Evolutionary conservation across 2,329 filamentous ascomycete species (phyloP), one percentile per base, ranked within the genome.

Genomic region (Colletotrichum gloeosporioides): DNA sequence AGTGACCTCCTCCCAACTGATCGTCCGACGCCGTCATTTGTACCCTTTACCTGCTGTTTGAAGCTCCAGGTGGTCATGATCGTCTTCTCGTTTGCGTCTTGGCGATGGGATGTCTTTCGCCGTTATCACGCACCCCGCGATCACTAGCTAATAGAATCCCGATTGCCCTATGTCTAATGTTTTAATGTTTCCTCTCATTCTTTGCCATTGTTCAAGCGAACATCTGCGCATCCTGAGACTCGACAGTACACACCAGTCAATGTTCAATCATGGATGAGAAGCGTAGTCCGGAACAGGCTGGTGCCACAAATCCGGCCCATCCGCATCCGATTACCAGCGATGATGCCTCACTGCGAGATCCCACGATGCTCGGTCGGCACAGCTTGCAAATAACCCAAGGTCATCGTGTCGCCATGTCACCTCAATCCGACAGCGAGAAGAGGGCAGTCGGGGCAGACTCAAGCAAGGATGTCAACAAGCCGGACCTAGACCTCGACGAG

Each of bases 361-460:
- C 34, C 29, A 31, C 34, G 16, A 53, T 34, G 4, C 31, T 76
- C 15, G 74, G 74, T 8, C 74, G 74, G 10, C 74, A 76, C 59
- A 76, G 74, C 27, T 29, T 76, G 31, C 74, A 76, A 8, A 69
- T 74, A 16, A 66, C 29, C 22, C 70, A 49, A 22, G 16, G 36
- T 12, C 59, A 18, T 8, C 44, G 57, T 10, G 22, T 18, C 16
- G 32, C 22, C 10, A 27, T 63, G 4, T 16, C 6, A 18, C 16
- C 27, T 6, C 61, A 4, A 7, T 13, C 44, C 12, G 15, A n/a
- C 25, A 9, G 4, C n/a, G 53, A 53, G 36, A 44, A 53, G 13
- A n/a, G 13, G 10, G 8, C 22, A 8, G 4, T 12, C 22, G 59
- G 16, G 15, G 10, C 22, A 10, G 15, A 44, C 15, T 27, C 44